Evolutionary conservation across 2,329 filamentous ascomycete genomes (phyloP).

Genomic region (Claviceps maximensis): DNA sequence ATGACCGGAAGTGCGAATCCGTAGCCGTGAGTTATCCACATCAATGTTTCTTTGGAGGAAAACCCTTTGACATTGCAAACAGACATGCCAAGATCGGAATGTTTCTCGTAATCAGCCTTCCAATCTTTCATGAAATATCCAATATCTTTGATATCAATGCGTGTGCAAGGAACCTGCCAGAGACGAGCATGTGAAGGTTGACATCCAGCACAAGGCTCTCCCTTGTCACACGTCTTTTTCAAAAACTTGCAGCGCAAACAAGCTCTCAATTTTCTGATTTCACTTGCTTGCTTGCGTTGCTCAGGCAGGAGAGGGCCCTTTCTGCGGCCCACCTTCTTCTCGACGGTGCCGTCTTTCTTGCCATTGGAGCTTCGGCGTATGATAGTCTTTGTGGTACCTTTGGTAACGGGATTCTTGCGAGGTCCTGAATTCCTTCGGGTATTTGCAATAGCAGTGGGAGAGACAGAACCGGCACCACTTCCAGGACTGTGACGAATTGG

Average conservation of each 20-base stretch:
- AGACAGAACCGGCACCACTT: conserved; percentile 46
- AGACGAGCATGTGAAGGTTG: conserved; percentile 89
- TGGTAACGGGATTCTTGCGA: conserved; percentile 66
- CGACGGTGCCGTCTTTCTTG: conserved; percentile 64
- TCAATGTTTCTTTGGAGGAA: conserved; percentile 49
- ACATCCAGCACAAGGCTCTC: conserved; percentile 88
- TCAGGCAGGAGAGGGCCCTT: conserved; percentile 83
- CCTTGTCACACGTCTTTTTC: conserved; percentile 98
- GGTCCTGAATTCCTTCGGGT: conserved; percentile 53
- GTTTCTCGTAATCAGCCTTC: conserved; percentile 92
- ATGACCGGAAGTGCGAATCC: conserved; percentile 86
- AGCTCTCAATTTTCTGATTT: conserved; percentile 88
- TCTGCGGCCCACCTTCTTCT: conserved; percentile 88
- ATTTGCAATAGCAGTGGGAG: conserved; percentile 47
- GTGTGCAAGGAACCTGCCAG: conserved; percentile 95
- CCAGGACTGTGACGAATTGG: conserved; percentile 47
- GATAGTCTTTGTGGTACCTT: conserved; percentile 66
- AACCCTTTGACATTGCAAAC: conserved; percentile 91
- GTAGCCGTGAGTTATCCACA: conserved; percentile 95
- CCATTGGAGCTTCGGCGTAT: conserved; percentile 64
- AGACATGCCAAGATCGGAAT: conserved; percentile 74
- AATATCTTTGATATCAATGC: conserved; percentile 97
- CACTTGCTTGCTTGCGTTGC: conserved; percentile 89
- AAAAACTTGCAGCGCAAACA: conserved; percentile 96
- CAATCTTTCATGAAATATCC: conserved; percentile 99